phyloP scores from a whole-genome alignment of 371 early-diverging fungal species.

The Dipsacomyces acuminosporus region DNA sequence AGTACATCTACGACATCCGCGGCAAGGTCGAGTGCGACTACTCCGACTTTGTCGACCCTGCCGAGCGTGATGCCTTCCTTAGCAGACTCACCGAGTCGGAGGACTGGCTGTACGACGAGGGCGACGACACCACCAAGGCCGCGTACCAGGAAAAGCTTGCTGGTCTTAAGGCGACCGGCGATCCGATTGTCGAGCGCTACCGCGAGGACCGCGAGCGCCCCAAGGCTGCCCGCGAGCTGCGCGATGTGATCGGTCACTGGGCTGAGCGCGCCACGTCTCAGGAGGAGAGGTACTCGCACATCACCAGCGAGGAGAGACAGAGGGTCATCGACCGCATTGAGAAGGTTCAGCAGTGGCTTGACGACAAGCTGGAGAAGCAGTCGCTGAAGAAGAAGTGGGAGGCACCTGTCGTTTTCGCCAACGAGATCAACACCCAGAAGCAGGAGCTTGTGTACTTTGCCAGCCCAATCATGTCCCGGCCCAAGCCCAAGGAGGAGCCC shows the following conservation, averaged over 20 bases:
- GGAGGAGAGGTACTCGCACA: slow-evolving; percentile 85
- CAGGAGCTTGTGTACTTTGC: slow-evolving; percentile 59
- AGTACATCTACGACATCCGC: slow-evolving; percentile 97
- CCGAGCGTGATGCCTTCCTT: slow-evolving; percentile 66
- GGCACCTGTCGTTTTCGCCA: slow-evolving; percentile 62
- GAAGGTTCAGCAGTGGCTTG: slow-evolving; percentile 83
- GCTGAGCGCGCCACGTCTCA: slow-evolving; percentile 64
- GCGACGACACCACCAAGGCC: slow-evolving; percentile 78
- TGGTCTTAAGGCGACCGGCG: slow-evolving; percentile 71
- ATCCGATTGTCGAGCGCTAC: slow-evolving; percentile 75
- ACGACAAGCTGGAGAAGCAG: slow-evolving; percentile 71
- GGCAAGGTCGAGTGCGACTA: slow-evolving; percentile 75
- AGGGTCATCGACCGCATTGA: slow-evolving; percentile 69
- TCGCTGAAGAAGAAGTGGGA: slow-evolving; percentile 69
- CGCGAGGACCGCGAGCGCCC: slow-evolving; percentile 85
- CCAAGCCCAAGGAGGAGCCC: slow-evolving; percentile 68
- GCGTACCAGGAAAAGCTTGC: slow-evolving; percentile 80
- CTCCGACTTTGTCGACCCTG: slow-evolving; percentile 68
- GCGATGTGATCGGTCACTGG: slow-evolving; percentile 69
- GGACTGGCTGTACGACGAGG: slow-evolving; percentile 98
- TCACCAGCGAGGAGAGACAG: slow-evolving; percentile 79
- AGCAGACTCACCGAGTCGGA: slow-evolving; percentile 72
- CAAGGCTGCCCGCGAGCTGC: slow-evolving; percentile 70
- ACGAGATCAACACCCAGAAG: slow-evolving; percentile 72
- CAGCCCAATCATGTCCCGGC: slow-evolving; percentile 80